Percentiles rank a stretch among this genome's conserved stretches.
phyloP scores from a whole-genome alignment of 306 rosid genomes.

The Vigna angularis region DNA sequence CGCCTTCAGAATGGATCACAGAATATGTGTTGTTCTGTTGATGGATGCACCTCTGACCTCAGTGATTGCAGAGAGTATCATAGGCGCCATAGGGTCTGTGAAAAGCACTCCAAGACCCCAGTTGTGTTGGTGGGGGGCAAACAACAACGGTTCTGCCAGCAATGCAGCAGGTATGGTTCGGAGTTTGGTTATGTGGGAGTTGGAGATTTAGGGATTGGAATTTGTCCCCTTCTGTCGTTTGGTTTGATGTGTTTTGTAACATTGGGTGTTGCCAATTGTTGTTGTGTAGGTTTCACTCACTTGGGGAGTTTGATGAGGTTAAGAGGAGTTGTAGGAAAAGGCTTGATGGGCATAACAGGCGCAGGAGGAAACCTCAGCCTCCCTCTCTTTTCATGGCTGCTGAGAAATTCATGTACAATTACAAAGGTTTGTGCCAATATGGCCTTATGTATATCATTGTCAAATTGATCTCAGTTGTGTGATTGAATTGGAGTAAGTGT shows the following conservation, averaged over 20 bases:
- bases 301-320: constrained; percentile 84
- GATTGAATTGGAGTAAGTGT: background rate
- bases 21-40: constrained; percentile 72
- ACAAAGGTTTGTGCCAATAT: constrained; percentile 59
- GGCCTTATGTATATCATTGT: constrained; percentile 7
- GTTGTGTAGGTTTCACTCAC: constrained; percentile 77
- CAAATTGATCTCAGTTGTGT: background rate
- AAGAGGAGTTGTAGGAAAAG: constrained; percentile 93
- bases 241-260: constrained; percentile 24
- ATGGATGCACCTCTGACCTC: constrained; percentile 80
- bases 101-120: constrained; percentile 81
- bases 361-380: constrained; percentile 84
- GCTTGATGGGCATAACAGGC: constrained; percentile 85
- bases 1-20: constrained; percentile 57
- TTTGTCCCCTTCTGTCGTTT: constrained; percentile 26
- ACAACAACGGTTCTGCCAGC: constrained; percentile 92
- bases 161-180: constrained; percentile 81
- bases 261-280: constrained; percentile 35
- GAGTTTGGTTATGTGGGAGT: constrained; percentile 21
- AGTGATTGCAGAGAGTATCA: constrained; percentile 88
- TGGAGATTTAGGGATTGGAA: constrained; percentile 16
- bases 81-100: constrained; percentile 84
- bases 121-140: constrained; percentile 70
- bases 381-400: constrained; percentile 63
- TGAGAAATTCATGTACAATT: constrained; percentile 57